phyloP scores from a whole-genome alignment of 2,329 filamentous ascomycete genomes.

The Fusarium brachygibbosum region DNA sequence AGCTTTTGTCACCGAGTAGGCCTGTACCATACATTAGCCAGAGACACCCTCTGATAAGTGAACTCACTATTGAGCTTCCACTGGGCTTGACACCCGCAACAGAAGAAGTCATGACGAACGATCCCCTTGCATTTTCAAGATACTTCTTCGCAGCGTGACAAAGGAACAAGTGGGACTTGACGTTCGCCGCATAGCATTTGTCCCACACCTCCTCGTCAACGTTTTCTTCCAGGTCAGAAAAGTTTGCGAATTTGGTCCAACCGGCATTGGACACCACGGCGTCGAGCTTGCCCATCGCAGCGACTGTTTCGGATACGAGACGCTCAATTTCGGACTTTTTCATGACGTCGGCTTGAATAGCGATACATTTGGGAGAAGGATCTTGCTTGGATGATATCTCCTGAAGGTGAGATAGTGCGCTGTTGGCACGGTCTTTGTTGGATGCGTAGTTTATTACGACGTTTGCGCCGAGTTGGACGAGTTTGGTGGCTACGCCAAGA shows the following conservation, averaged over 20 bases:
- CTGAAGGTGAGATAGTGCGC: not conserved
- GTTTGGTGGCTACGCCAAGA: not conserved
- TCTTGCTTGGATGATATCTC: fast-evolving
- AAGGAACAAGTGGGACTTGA: slow-evolving; percentile 22
- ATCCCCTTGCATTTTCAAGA: not conserved
- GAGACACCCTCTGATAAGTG: no score
- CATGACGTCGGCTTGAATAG: not conserved
- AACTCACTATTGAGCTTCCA: slow-evolving; percentile 11
- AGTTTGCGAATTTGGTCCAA: slow-evolving; percentile 20
- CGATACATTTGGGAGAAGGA: not conserved
- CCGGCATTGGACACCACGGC: slow-evolving; percentile 20
- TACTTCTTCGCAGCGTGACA: slow-evolving; percentile 1
- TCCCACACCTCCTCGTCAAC: slow-evolving; percentile 27
- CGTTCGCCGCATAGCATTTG: slow-evolving; percentile 17
- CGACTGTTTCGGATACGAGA: not conserved
- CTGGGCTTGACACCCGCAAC: slow-evolving; percentile 17
- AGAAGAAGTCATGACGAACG: slow-evolving; percentile 19
- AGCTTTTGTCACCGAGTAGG: slow-evolving; percentile 17
- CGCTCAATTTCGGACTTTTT: not conserved
- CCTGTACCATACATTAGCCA: no score
- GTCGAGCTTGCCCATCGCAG: not conserved
- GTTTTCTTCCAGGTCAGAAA: slow-evolving; percentile 9
- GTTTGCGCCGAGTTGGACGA: not conserved
- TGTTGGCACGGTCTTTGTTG: not conserved
- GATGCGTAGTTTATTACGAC: slow-evolving; percentile 16